Evolutionary conservation across 1,284 basidiomycete species (phyloP), one percentile per base, ranked within the genome.

Genomic region (Ceratobasidium sp.): DNA sequence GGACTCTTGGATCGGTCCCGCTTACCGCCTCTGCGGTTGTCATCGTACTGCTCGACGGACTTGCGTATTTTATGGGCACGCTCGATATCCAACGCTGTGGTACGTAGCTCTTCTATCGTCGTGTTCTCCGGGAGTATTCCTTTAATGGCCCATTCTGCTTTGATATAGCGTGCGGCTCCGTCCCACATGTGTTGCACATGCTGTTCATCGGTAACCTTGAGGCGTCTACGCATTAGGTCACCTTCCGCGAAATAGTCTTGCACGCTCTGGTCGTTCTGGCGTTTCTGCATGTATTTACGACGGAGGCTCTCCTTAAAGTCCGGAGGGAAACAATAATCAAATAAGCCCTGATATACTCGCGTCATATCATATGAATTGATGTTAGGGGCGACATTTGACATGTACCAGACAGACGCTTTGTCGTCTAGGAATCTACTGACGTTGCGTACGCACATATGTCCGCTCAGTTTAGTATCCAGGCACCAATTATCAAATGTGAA

Each of bases 251-350:
- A n/a, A 21, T 50, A 11, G 8, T 78, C 77, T 0, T 71, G 72
- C 0, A 80, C 77, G 0, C 23, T 67, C 3, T 72, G 69, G 1
- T 59, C 58, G 0, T 73, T 47, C 58, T 82, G 81, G 0, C 28
- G 1, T 18, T 57, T 62, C 0, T 62, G 47, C 0, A 54, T 23
- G 8, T 80, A 74, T 41, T 76, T 64, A 8, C 75, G 63, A 0
- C 76, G 66, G 71, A 78, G 75, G 32, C 78, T 71, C 1, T 77
- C 49, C 1, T 80, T 76, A 73, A 81, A 86, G 41, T 84, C 78
- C 0, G 81, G 70, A 0, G 83, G 83, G 78, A 86, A 86, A 63
- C 84, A 85, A 73, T 83, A 82, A 73, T 85, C 80, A 72, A 83
- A 86, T 2, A 86, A 35, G 30, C 28, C 52, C 26, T 59, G 28